A percentile compares a stretch with the other conserved stretches of the same genome.
Conservation (phyloP, 225 moss, liverwort and hornwort genomes). For the Ulota crispa region DNA sequence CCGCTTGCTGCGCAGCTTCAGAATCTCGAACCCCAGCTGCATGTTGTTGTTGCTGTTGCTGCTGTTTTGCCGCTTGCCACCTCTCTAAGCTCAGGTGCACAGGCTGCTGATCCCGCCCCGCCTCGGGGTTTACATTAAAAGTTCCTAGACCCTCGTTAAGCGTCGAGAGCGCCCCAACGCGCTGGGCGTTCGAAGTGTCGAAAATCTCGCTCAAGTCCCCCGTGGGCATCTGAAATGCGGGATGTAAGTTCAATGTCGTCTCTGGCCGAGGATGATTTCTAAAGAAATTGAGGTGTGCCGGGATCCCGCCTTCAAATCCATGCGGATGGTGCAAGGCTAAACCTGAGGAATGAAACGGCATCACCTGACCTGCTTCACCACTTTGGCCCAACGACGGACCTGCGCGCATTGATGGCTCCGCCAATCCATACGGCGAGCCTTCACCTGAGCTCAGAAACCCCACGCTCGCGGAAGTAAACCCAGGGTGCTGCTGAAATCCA, state of each 20-base stretch:
- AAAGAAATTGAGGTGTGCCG: slow-evolving; percentile 45
- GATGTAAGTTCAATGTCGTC: slow-evolving; percentile 40
- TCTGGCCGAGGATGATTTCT: slow-evolving; percentile 32
- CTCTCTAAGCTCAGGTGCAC: slow-evolving; percentile 32
- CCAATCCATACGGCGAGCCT: slow-evolving; percentile 32
- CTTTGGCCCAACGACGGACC: slow-evolving; percentile 42
- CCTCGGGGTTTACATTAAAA: slow-evolving; percentile 38
- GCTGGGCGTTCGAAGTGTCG: slow-evolving; percentile 31
- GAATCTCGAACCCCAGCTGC: slow-evolving; percentile 23
- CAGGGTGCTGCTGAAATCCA: slow-evolving; percentile 40
- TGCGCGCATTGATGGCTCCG: slow-evolving; percentile 40
- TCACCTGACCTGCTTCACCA: slow-evolving; percentile 30
- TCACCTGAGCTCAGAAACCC: slow-evolving; percentile 46
- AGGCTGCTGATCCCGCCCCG: slow-evolving; percentile 32
- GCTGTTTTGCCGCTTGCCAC: slow-evolving; percentile 45
- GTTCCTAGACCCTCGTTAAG: slow-evolving; percentile 48
- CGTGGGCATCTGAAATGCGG: slow-evolving; percentile 40
- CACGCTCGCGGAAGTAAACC: slow-evolving; percentile 39
- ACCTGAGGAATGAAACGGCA: slow-evolving; percentile 36
- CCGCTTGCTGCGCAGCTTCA: slow-evolving; percentile 30
- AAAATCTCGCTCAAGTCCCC: slow-evolving; percentile 59
- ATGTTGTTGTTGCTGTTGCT: slow-evolving; percentile 12
- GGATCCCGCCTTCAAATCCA: slow-evolving; percentile 43
- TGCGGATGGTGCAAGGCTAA: slow-evolving; percentile 23
- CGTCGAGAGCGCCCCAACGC: slow-evolving; percentile 42